These are phyloP conservation scores for Penicillium antarcticum DNA, from an alignment of 495 filamentous ascomycete species.

Conservation along the genomic window DNA sequence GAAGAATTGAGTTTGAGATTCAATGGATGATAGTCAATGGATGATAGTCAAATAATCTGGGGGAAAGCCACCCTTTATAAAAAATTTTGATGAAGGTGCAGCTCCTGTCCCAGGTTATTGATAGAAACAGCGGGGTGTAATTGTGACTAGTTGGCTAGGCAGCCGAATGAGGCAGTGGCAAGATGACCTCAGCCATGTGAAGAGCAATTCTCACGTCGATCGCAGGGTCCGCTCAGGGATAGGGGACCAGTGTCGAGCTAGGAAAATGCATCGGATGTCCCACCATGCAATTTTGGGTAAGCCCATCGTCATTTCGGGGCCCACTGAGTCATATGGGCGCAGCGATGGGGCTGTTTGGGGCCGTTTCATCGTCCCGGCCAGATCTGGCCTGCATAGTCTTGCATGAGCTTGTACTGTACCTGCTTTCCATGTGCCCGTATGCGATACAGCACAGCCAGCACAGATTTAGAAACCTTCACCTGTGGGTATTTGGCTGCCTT, in stretches of 20 bases:
- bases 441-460: conserved; percentile 6
- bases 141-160: not conserved
- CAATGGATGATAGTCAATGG: not conserved
- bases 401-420: not conserved
- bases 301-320: conserved; percentile 12
- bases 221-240: conserved; percentile 2
- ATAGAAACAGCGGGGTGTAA: conserved; percentile 12
- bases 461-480: conserved; percentile 3
- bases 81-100: not conserved
- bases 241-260: not conserved
- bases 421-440: not conserved
- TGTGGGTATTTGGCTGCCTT: conserved; percentile 11
- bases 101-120: conserved; percentile 4
- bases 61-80: conserved; percentile 1
- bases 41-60: conserved; percentile 1
- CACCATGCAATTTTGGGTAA: not conserved
- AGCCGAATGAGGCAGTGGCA: conserved; percentile 7
- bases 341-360: conserved; percentile 1
- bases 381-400: conserved; percentile 3
- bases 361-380: not conserved
- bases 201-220: conserved; percentile 7
- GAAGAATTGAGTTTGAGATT: not conserved
- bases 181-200: conserved; percentile 13
- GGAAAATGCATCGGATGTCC: not conserved
- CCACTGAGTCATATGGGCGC: conserved; percentile 4